These are phyloP conservation scores for Fusarium nodosum DNA, from an alignment of 2,329 filamentous ascomycete genomes.

Conservation along the genomic window DNA sequence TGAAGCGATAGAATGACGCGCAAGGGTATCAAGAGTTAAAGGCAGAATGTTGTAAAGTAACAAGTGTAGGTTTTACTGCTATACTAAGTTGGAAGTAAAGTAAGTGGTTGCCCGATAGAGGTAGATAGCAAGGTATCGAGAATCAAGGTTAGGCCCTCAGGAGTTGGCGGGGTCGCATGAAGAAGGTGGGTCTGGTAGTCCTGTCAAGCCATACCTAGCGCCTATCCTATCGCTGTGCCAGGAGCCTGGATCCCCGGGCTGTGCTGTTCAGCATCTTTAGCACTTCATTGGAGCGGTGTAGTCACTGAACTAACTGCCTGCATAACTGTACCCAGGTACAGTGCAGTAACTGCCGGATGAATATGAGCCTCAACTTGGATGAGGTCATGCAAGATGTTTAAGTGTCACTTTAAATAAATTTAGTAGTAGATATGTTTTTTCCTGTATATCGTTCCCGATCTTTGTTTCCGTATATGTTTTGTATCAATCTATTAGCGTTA, in stretches of 20 bases:
- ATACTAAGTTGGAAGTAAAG: conserved; percentile 5
- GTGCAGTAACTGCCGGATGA: not conserved
- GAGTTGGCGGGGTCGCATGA: conserved; percentile 17
- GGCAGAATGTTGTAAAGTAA: conserved; percentile 25
- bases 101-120: too few relatives aligned
- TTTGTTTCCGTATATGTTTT: not conserved
- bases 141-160: conserved; percentile 10
- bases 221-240: conserved; percentile 1
- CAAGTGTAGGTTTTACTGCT: conserved; percentile 15
- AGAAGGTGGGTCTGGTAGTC: conserved; percentile 1
- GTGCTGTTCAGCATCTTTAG: not conserved
- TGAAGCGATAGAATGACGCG: conserved; percentile 20
- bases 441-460: not conserved
- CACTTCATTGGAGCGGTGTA: conserved; percentile 26
- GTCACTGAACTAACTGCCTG: not conserved
- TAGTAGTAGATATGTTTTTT: not conserved
- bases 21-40: conserved; percentile 33
- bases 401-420: conserved; percentile 5
- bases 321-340: not conserved
- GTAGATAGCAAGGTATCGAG: not conserved
- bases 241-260: not conserved
- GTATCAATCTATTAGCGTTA: conserved; percentile 10
- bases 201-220: not conserved
- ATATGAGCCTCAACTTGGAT: conserved; percentile 36
- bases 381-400: conserved; percentile 44